Base-by-base conservation (phyloP, 768 basidiomycete species). In the Candolleomyces eurysporus region DNA sequence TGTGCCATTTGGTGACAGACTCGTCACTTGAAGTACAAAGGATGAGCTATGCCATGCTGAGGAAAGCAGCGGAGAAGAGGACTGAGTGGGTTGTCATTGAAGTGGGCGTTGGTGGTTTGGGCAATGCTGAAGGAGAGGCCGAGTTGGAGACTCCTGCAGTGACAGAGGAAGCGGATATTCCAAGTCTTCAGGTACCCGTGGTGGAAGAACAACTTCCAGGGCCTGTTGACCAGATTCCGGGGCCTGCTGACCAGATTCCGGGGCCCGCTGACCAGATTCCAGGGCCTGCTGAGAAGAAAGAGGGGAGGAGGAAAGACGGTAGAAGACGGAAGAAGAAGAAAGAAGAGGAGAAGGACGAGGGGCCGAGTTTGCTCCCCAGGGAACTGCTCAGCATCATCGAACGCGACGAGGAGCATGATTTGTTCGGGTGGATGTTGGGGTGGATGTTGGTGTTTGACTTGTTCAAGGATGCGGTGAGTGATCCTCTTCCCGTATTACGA, bases 371-470 rank as follows among this genome's bases (percentile, higher is more conserved):
- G 22, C 75, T 96, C 11, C 93, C 96, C 0, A 11, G 56, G 0
- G 89, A 92, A 66, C 76, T 97, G 21, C 64, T 96, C 16, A 72
- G 75, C 5, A 78, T 95, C 30, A 70, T 96, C 13, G 83, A 82
- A 59, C 76, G 74, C 40, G 78, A 72, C 49, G 66, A 36, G 43
- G 46, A 42, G 19, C 8, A 5, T 6, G 22, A 43, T 21, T 69
- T 83, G 2, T 86, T 91, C 63, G 86, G 88, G 4, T 84, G 85
- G 63, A 75, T 97, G n/a, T 81, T 97, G 9, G 84, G 82, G 2
- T 97, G 94, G 95, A 91, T 96, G 88, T 75, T 93, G n/a, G 70
- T 88, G 1, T 89, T 97, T 63, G 92, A 95, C 67, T 77, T 90
- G 19, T 97, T 97, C 73, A 77, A 78, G 26, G 87, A 92, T 71